A percentile compares a stretch with the other conserved stretches of the same genome.
phyloP scores from a whole-genome alignment of 352 stramenopile genomes.

The Globisporangium barbulae region DNA sequence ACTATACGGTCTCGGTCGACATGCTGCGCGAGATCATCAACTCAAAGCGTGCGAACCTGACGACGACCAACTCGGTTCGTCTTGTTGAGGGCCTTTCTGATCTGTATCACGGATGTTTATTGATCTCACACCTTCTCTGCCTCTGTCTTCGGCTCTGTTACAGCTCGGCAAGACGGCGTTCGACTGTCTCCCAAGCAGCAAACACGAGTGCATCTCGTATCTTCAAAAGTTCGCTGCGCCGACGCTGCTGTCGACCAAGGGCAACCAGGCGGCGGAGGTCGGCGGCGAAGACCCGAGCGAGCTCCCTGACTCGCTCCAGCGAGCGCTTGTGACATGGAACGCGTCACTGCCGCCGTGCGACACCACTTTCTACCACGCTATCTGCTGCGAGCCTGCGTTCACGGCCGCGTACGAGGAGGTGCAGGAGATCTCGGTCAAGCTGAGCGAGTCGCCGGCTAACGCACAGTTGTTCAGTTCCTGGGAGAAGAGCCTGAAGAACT shows the following conservation, averaged over 20 bases:
- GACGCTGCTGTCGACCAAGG: background rate
- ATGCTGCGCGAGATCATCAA: conserved; percentile 61
- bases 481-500: conserved; percentile 49
- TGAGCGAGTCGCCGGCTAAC: conserved; percentile 36
- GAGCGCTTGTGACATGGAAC: conserved; percentile 57
- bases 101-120: background rate
- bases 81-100: background rate
- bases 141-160: background rate
- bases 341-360: conserved; percentile 72
- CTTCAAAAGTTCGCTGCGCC: conserved; percentile 54
- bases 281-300: conserved; percentile 68
- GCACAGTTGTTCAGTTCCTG: conserved; percentile 36
- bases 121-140: background rate
- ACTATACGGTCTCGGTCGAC: conserved; percentile 46
- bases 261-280: conserved; percentile 21
- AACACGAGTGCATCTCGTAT: conserved; percentile 58
- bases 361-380: conserved; percentile 65
- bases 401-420: conserved; percentile 54
- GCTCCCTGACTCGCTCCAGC: conserved; percentile 41
- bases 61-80: conserved; percentile 60
- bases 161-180: conserved; percentile 65
- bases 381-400: conserved; percentile 76
- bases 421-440: conserved; percentile 49
- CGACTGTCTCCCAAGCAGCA: conserved; percentile 51
- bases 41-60: conserved; percentile 60